These are phyloP conservation scores for Helianthus tuberosus DNA, from an alignment of 129 eudicot genomes.

Conservation along the genomic window DNA sequence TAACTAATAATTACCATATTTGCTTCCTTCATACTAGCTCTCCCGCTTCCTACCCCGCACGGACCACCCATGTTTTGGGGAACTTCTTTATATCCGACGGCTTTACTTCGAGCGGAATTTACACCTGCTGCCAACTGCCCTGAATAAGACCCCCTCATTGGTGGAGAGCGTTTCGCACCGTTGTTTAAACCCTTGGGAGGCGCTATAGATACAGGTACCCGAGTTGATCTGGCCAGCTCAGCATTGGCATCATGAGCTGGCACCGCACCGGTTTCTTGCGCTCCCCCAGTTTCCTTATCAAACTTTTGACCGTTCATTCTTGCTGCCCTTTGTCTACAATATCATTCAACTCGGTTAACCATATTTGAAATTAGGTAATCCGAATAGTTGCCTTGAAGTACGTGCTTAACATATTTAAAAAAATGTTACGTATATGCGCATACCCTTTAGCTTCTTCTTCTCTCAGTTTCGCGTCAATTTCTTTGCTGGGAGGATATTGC, in stretches of 20 bases:
- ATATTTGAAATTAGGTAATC: constrained; percentile 13
- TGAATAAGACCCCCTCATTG: constrained; percentile 46
- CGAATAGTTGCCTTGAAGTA: neutral
- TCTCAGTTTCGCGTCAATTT: too few species aligned
- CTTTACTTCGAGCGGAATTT: too few species aligned
- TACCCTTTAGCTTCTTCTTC: too few species aligned
- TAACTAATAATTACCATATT: too few species aligned
- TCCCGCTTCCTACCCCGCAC: constrained; percentile 45
- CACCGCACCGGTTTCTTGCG: constrained; percentile 47
- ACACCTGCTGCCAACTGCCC: too few species aligned
- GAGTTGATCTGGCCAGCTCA: constrained; percentile 52
- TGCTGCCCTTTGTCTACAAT: constrained; percentile 56
- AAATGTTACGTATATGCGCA: too few species aligned
- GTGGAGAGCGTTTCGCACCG: constrained; percentile 45
- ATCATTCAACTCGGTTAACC: constrained; percentile 1
- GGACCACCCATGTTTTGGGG: constrained; percentile 42
- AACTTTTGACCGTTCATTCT: constrained; percentile 40
- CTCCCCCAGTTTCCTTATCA: constrained; percentile 47
- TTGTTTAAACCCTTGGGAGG: constrained; percentile 44
- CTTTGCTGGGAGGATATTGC: too few species aligned
- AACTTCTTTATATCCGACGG: constrained; percentile 18
- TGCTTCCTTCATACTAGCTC: too few species aligned
- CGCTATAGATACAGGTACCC: constrained; percentile 58
- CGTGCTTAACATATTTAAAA: neutral
- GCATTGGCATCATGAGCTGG: too few species aligned